phyloP scores from a whole-genome alignment of 257 asterid species.

The Solanum gracilifrons region DNA sequence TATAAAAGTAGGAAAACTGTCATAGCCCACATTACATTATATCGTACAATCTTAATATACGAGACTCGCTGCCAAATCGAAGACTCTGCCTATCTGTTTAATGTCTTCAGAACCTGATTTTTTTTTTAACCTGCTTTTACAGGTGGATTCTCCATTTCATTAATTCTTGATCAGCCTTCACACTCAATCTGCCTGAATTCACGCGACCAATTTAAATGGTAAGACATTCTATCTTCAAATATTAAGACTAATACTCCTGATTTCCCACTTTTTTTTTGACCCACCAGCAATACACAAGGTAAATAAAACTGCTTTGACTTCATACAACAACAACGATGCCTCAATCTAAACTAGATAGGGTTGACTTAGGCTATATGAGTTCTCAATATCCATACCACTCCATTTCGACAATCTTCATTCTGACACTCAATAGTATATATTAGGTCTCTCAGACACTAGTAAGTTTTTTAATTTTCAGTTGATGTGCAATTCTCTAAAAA shows the following conservation, averaged over 20 bases:
- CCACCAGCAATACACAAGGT: not conserved
- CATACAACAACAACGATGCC: not conserved
- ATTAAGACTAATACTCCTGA: not conserved
- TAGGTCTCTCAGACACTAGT: not conserved
- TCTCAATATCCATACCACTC: not conserved
- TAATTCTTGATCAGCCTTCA: not conserved
- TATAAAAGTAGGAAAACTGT: not conserved
- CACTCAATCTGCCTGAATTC: not conserved
- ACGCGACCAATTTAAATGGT: not conserved
- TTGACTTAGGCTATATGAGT: not conserved
- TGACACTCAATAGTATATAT: not conserved
- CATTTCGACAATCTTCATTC: not conserved
- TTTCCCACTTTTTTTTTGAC: not conserved
- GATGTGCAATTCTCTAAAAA: not conserved
- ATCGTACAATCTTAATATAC: not conserved
- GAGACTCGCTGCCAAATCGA: not conserved
- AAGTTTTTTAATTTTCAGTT: not conserved
- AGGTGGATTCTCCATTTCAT: not conserved
- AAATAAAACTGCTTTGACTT: not conserved
- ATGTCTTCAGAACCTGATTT: not conserved
- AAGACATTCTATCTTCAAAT: not conserved
- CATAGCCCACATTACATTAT: not conserved
- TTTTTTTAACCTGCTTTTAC: not conserved
- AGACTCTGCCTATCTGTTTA: not conserved
- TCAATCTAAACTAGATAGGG: not conserved